Evolutionary conservation across 1,284 basidiomycete species (phyloP), one percentile per base, ranked within the genome.

Genomic region (Trichosporon sp.): DNA sequence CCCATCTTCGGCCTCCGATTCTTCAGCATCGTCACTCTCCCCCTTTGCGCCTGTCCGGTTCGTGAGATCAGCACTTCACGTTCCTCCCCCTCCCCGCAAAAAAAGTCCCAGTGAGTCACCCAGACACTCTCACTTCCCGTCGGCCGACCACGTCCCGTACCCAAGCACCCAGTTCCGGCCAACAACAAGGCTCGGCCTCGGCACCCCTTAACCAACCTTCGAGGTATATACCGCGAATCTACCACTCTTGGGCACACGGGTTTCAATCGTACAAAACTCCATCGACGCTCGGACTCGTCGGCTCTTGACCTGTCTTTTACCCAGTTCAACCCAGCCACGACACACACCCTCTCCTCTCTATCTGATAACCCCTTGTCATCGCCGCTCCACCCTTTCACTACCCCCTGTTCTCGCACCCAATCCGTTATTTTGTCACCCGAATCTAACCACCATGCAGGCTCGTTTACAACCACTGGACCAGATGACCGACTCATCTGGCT

Each of bases 381-480:
- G 15, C 65, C 29, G 23, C 27, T 34, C 27, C 21, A 13, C 65
- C 32, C 12, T 13, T 38, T 62, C 6, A 51, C 13, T 27, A n/a
- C 27, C 63, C 62, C 38, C 56, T 63, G 58, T 53, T 64, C 23
- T 58, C 60, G 44, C 47, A 32, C 47, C 53, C n/a, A 9, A 32
- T 32, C 13, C 62, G 21, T 23, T 27, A 27, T 23, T 47, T 58
- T 27, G 15, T 35, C 6, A 5, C 15, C 21, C 64, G 21, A 11
- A 51, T 44, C 27, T 51, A 23, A 29, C 65, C 67, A 66, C 47
- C 12, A 70, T 70, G 65, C 13, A 60, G 56, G 56, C 56, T 8
- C 27, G 56, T 31, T 31, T 60, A 13, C 56, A 29, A 60, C 56
- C 56, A 32, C 56, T 60, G 29, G 56, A 60, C 56, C 56, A 60